These are phyloP conservation scores for Apiospora aurea DNA, from an alignment of 2,329 filamentous ascomycete genomes.

Conservation along the genomic window DNA sequence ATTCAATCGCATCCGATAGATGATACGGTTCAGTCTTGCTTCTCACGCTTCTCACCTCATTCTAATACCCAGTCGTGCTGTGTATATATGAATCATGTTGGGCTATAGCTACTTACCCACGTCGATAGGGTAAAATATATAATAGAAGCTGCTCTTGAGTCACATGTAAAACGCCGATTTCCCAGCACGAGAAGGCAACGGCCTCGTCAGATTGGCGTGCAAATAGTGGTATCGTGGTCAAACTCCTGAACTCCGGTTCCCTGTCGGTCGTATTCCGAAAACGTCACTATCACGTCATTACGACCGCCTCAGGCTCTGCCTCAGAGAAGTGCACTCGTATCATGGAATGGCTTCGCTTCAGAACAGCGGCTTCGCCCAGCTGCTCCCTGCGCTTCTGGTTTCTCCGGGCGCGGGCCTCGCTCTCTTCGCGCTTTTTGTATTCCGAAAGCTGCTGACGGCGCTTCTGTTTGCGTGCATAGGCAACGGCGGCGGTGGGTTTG, in stretches of 20 bases:
- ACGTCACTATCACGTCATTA: slow-evolving; percentile 35
- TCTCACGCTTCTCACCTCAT: neutral
- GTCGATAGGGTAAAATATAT: slow-evolving; percentile 31
- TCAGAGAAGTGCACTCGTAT: slow-evolving; percentile 43
- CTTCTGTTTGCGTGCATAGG: slow-evolving; percentile 62
- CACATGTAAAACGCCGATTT: neutral
- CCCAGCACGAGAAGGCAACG: neutral
- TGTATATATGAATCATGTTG: slow-evolving; percentile 18
- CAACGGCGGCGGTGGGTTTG: slow-evolving; percentile 67
- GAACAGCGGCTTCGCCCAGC: slow-evolving; percentile 35
- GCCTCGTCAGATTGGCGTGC: neutral
- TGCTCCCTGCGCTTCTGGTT: slow-evolving; percentile 57
- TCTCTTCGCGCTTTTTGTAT: slow-evolving; percentile 67
- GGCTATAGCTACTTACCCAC: slow-evolving; percentile 26
- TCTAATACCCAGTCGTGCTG: neutral
- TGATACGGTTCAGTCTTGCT: neutral
- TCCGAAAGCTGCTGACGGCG: slow-evolving; percentile 67
- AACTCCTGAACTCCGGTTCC: slow-evolving; percentile 15
- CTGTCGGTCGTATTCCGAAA: neutral
- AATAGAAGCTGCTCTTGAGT: slow-evolving; percentile 5
- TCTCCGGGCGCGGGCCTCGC: slow-evolving; percentile 63
- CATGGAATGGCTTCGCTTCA: slow-evolving; percentile 38
- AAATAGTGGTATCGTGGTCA: slow-evolving; percentile 16
- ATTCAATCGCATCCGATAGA: neutral
- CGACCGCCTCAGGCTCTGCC: slow-evolving; percentile 38